Evolutionary conservation across 1,139 yeast genomes (phyloP), one percentile per base, ranked within the genome.

Genomic region (Wickerhamomyces sp.): DNA sequence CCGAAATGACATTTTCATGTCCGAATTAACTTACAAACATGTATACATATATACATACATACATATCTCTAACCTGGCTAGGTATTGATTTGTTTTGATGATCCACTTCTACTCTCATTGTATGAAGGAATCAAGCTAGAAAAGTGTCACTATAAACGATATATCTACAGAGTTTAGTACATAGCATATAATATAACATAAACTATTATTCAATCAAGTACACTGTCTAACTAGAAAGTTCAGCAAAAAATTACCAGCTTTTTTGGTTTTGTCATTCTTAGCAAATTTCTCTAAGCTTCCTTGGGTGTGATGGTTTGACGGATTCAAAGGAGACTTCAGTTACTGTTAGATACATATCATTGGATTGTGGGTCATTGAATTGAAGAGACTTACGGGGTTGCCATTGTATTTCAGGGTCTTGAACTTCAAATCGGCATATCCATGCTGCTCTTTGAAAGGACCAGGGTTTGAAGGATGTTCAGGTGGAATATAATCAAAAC

Each of bases 231-330:
- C 20, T 8, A 49, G 13, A 20, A 46, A 42, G 12, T 42, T 42
- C 29, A 44, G 22, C 3, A 53, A 7, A 35, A 53, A 49, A 17
- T 37, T 35, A 18, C 55, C 57, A 31, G 44, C 56, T n/a, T 48
- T 53, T 41, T 50, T 53, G 3, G 57, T 51, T 10, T 50, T 51
- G 2, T 51, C 54, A 33, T 48, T 38, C 21, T 43, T 46, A 3
- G 49, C 40, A 21, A 49, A 43, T 31, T 45, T 49, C 28, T 49
- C 52, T 18, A 46, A 41, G 5, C 24, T 21, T 2, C 41, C 24
- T 8, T 41, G 38, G 2, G 25, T 38, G 25, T 43, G 50, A 26
- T 45, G 48, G 1, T 46, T 43, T 1, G 45, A 14, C 10, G 55
- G 51, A 20, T 41, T 45, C 21, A 53, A 19, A 8, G 54, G 51